Conservation (phyloP, 1,284 basidiomycete genomes). For the Mycena citricolor region DNA sequence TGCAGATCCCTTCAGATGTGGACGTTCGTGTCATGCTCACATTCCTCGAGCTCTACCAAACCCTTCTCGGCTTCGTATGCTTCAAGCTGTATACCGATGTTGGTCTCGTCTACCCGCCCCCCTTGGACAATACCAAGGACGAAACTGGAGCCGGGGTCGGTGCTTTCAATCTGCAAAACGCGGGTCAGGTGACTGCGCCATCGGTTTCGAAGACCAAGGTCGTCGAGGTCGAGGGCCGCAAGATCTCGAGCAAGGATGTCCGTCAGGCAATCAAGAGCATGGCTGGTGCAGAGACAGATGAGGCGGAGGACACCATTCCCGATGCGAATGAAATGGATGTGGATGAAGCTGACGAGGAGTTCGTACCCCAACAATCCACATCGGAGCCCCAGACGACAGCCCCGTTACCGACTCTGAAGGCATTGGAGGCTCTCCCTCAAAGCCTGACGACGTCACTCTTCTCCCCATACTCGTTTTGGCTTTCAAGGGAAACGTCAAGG, state of each 20-base stretch:
- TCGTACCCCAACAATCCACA: conserved; percentile 65
- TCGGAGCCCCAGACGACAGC: conserved; percentile 51
- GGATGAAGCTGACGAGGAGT: conserved; percentile 66
- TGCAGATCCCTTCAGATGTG: conserved; percentile 89
- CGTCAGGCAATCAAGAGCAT: conserved; percentile 74
- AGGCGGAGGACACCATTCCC: conserved; percentile 41
- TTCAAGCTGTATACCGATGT: conserved; percentile 98
- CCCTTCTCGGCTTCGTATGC: conserved; percentile 91
- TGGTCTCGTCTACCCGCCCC: conserved; percentile 93
- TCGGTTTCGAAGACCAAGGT: conserved; percentile 37
- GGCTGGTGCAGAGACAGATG: conserved; percentile 35
- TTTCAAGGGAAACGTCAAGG: conserved; percentile 93
- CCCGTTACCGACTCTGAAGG: conserved; percentile 77
- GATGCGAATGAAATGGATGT: conserved; percentile 28
- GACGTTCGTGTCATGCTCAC: conserved; percentile 99
- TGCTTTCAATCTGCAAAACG: conserved; percentile 80
- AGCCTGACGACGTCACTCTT: conserved; percentile 67
- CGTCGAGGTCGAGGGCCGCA: conserved; percentile 55
- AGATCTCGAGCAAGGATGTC: conserved; percentile 67
- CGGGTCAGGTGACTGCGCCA: conserved; percentile 34
- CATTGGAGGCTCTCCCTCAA: conserved; percentile 61
- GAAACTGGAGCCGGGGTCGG: conserved; percentile 89
- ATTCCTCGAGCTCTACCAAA: conserved; percentile 98
- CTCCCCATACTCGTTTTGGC: conserved; percentile 87
- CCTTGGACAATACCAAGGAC: conserved; percentile 82